Base-by-base conservation (phyloP, 192 early-diverging fungal species). In the Linnemannia elongata region DNA sequence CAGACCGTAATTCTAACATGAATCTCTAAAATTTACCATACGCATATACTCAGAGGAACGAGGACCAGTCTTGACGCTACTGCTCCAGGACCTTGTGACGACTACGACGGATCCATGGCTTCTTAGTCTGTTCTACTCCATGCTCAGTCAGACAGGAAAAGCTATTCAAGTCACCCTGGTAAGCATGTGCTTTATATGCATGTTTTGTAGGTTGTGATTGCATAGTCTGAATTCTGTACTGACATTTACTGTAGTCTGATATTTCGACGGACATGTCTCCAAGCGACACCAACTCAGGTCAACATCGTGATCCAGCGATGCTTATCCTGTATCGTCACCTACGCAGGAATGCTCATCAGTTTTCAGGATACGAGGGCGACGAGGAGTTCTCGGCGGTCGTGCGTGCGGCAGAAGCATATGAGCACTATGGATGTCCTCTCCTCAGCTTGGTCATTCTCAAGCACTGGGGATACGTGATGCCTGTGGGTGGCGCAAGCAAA, bases 401-500 rank as follows among this genome's bases (percentile, higher is more conserved):
- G 35, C 80, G 90, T 20, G 91, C 94, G 22, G 89, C 94, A 8
- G 87, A 88, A 42, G 90, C 94, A 6, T 97, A 97, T 81, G 96
- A 97, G 82, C 89, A 92, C 22, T 89, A 97, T 30, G 96, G 96
- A 42, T 96, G 93, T 76, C 97, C 96, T 12, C 80, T 94, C 8
- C 89, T 97, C 36, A 94, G 96, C 7, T 82, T 97, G 44, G 89
- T 97, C 39, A 93, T 97, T 68, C 83, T 97, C 36, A 89, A 87
- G 54, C 93, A 89, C 4, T 88, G 93, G 75, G 82, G 85, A 6
- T 87, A 87, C 41, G 85, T 87, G 30, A 78, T 87, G 85, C 79
- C 80, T 22, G 79, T 81, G 10, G 85, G 72, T 71, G 41, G 54
- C 9, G 54, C 75, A 1, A 70, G 69, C 33, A 72, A 81, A 22